Evolutionary conservation across 2,329 filamentous ascomycete genomes (phyloP).

Genomic region (Ophiognomonia clavigignenti-juglandacearum): DNA sequence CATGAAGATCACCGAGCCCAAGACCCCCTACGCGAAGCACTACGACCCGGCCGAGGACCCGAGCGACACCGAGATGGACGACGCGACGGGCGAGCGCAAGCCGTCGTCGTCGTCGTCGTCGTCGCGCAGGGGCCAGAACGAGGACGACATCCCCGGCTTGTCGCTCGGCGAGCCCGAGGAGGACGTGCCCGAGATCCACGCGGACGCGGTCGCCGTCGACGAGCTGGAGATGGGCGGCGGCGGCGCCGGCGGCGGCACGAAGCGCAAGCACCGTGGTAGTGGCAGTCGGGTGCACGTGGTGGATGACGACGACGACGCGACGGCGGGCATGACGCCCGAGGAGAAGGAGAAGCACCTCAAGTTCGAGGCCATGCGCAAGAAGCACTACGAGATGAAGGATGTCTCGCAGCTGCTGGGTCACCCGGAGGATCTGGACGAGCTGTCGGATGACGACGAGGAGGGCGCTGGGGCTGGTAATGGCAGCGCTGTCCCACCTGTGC

Average conservation of each 20-base stretch:
- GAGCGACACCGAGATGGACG: slow-evolving; percentile 69
- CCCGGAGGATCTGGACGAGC: slow-evolving; percentile 60
- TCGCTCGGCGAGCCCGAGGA: slow-evolving; percentile 92
- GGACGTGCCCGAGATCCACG: slow-evolving; percentile 44
- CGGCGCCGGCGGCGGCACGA: too few species aligned
- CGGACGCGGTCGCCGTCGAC: slow-evolving; percentile 23
- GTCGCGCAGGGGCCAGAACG: slow-evolving; percentile 23
- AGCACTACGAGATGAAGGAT: slow-evolving; percentile 97
- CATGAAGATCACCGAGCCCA: slow-evolving; percentile 99
- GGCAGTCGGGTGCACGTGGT: slow-evolving; percentile 73
- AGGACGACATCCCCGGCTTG: slow-evolving; percentile 83
- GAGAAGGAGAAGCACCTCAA: slow-evolving; percentile 85
- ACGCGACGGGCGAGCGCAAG: slow-evolving; percentile 44
- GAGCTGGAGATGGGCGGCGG: slow-evolving; percentile 6
- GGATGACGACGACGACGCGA: slow-evolving; percentile 55
- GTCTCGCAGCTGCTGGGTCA: slow-evolving; percentile 83
- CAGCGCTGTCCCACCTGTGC: slow-evolving; percentile 32
- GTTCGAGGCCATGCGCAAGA: slow-evolving; percentile 90
- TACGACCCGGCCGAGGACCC: slow-evolving; percentile 89
- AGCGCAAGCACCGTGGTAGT: slow-evolving; percentile 21
- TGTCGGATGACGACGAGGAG: slow-evolving; percentile 52
- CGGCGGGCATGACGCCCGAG: slow-evolving; percentile 56
- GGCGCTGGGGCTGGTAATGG: slow-evolving; percentile 26
- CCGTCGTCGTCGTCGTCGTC: too few species aligned
- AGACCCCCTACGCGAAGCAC: slow-evolving; percentile 90